Conservation (phyloP, 1,284 basidiomycete genomes). For the Ganoderma lingzhi region DNA sequence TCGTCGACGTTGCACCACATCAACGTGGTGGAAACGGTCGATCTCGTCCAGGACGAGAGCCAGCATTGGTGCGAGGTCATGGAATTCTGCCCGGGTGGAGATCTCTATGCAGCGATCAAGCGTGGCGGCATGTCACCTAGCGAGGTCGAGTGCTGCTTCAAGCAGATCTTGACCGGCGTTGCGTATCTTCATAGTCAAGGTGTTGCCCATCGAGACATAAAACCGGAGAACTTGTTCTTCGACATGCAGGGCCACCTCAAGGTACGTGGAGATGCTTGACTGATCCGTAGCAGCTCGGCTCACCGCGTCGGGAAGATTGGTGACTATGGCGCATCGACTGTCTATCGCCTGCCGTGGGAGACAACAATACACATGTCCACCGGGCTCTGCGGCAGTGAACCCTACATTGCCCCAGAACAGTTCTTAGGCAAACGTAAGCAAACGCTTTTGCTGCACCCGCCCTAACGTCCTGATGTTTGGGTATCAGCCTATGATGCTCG, state of each 20-base stretch:
- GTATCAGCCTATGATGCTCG: slow-evolving; percentile 93
- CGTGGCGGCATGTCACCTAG: slow-evolving; percentile 94
- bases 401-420: slow-evolving; percentile 98
- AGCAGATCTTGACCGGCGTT: slow-evolving; percentile 92
- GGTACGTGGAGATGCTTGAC: slow-evolving; percentile 51
- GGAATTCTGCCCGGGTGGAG: slow-evolving; percentile 98
- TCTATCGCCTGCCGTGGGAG: slow-evolving; percentile 99
- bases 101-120: slow-evolving; percentile 98
- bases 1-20: slow-evolving; percentile 96
- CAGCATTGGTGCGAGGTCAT: slow-evolving; percentile 99
- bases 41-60: slow-evolving; percentile 96
- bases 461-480: slow-evolving; percentile 39
- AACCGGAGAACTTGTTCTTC: slow-evolving; percentile 97
- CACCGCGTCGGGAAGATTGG: slow-evolving; percentile 73
- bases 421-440: slow-evolving; percentile 94
- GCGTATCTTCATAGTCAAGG: slow-evolving; percentile 94
- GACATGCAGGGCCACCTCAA: slow-evolving; percentile 95
- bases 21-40: slow-evolving; percentile 98
- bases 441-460: slow-evolving; percentile 36
- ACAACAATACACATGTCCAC: slow-evolving; percentile 96
- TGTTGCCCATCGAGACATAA: slow-evolving; percentile 97
- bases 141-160: slow-evolving; percentile 98
- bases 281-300: slow-evolving; percentile 18
- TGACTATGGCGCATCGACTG: slow-evolving; percentile 98
- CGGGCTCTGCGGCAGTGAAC: slow-evolving; percentile 96